Percentiles rank a stretch among this genome's conserved stretches.
phyloP scores from a whole-genome alignment of 306 rosid genomes.

The Dalbergia cultrata region DNA sequence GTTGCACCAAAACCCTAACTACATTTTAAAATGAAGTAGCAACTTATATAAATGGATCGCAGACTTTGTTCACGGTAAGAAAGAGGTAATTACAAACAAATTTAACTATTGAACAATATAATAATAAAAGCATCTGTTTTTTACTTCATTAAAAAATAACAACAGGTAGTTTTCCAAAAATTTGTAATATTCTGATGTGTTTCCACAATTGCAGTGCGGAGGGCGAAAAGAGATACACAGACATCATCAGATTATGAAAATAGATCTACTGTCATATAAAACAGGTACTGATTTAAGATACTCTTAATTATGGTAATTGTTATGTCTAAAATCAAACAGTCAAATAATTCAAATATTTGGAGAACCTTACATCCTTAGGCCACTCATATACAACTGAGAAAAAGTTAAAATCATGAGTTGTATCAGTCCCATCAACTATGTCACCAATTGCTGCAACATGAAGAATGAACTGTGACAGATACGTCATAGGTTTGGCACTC shows the following conservation, averaged over 20 bases:
- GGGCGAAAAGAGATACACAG: background rate
- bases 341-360: slow-evolving; percentile 48
- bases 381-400: slow-evolving; percentile 93
- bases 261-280: slow-evolving; percentile 15
- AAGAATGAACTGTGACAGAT: slow-evolving; percentile 90
- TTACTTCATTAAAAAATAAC: slow-evolving; percentile 24
- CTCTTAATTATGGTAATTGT: slow-evolving; percentile 32
- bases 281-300: slow-evolving; percentile 30
- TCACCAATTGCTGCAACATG: slow-evolving; percentile 98
- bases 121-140: background rate
- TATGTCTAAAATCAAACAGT: slow-evolving; percentile 33
- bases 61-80: background rate
- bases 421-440: slow-evolving; percentile 97
- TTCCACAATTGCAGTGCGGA: background rate
- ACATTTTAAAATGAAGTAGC: slow-evolving; percentile 2
- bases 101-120: slow-evolving; percentile 18
- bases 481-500: slow-evolving; percentile 86
- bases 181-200: slow-evolving; percentile 11
- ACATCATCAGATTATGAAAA: slow-evolving; percentile 28
- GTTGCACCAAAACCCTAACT: slow-evolving; percentile 22
- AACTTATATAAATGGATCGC: slow-evolving; percentile 10
- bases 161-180: slow-evolving; percentile 16
- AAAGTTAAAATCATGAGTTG: slow-evolving; percentile 97
- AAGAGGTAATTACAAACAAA: slow-evolving; percentile 23
- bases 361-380: slow-evolving; percentile 95